Evolutionary conservation across 2,329 filamentous ascomycete genomes (phyloP), one percentile per base, ranked within the genome.

Genomic region (Neonectria magnoliae): DNA sequence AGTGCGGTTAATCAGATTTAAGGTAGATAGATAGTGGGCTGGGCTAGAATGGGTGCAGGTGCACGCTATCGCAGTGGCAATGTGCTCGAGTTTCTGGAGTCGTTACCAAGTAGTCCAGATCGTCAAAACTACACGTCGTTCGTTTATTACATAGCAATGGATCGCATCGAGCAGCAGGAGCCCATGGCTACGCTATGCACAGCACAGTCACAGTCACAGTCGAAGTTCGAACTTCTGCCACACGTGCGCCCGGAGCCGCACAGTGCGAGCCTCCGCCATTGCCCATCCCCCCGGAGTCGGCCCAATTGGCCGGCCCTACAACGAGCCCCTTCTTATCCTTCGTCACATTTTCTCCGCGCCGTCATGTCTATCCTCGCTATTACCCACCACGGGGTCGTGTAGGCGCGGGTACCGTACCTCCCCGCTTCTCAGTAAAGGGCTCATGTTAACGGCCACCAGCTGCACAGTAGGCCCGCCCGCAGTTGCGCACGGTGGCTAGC

Each of bases 271-370:
- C 31, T 22, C n/a, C 38, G 42, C 64, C 63, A 53, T 55, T 44
- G 41, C 55, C 51, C 56, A 54, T 66, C 55, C 53, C 59, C 59
- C 67, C 62, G 47, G 67, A 67, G 60, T 73, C 67, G 72, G 72
- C 70, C 68, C 65, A 73, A 73, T 72, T 73, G 68, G 65, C 68
- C 71, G 71, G 71, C 68, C 63, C 63, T 73, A 73, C 45, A 64
- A 45, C 57, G 36, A 47, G 57, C 51, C 41, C 29, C 54, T 53
- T 22, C 31, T 36, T 7, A 16, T n/a, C 36, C 18, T 38, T 45
- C 41, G 44, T 59, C 44, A 13, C 56, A 64, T 64, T 58, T 38
- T 63, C 60, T 59, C 56, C 33, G 38, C 66, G 48, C 57, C 62
- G 57, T 69, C 62, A 41, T 29, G 9, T 38, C 13, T 2, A 16